Conservation (phyloP, 139 green algal genomes). For the Zygnema circumcarinatum region DNA sequence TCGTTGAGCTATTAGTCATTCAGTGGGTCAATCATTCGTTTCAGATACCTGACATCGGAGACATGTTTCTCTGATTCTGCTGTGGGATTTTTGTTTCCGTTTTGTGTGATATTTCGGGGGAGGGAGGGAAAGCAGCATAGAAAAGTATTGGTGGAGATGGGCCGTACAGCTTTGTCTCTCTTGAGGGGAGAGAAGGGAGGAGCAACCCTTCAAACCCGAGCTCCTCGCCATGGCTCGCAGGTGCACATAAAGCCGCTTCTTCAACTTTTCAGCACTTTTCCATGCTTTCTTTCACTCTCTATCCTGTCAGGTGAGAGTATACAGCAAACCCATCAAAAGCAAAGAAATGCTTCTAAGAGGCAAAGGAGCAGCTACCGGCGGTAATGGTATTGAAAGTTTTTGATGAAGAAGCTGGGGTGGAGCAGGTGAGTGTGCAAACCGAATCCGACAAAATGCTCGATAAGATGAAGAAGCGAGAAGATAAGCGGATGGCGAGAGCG, state of each 20-base stretch:
- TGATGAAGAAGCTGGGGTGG: neutral
- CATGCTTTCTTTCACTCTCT: conserved; percentile 15
- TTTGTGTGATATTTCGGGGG: too few species aligned
- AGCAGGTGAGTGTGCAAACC: conserved; percentile 57
- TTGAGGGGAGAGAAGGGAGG: conserved; percentile 11
- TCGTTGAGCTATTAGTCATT: too few species aligned
- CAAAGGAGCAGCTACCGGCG: neutral
- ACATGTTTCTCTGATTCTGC: too few species aligned
- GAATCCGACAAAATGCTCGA: conserved; percentile 55
- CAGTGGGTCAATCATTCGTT: too few species aligned
- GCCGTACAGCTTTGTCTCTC: neutral
- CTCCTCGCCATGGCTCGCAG: conserved; percentile 18
- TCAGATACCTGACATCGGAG: too few species aligned
- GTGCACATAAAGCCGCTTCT: neutral
- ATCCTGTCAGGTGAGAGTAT: too few species aligned
- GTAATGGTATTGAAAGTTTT: conserved; percentile 10
- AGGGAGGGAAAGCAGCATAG: conserved; percentile 19
- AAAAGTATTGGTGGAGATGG: conserved; percentile 2
- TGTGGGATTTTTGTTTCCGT: too few species aligned
- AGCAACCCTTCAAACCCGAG: neutral
- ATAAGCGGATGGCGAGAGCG: conserved; percentile 29
- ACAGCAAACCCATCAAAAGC: neutral
- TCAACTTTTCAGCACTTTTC: neutral
- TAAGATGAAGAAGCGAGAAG: conserved; percentile 55
- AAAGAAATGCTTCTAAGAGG: neutral